These are phyloP conservation scores for Calamus simplicifolius DNA, from an alignment of 176 grass and related monocot species.

Conservation along the genomic window DNA sequence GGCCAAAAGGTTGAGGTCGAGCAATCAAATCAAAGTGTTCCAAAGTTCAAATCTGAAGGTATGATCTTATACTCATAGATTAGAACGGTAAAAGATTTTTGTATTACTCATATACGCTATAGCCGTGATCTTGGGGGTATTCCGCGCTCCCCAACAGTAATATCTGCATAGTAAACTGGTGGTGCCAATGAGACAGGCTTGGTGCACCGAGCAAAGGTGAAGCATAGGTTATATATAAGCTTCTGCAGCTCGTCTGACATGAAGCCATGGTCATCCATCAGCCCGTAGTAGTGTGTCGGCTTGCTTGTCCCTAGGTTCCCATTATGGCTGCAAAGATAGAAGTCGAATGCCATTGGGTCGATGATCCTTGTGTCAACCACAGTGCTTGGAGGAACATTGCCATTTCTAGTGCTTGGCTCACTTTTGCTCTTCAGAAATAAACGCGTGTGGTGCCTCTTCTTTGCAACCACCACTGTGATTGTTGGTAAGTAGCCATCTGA, in stretches of 20 bases:
- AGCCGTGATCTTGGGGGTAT: no score
- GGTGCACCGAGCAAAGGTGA: conserved; percentile 49
- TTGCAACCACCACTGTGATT: conserved; percentile 46
- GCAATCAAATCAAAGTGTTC: no score
- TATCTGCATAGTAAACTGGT: conserved; percentile 53
- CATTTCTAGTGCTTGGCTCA: conserved; percentile 2
- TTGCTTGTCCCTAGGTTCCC: conserved; percentile 43
- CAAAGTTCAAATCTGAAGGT: no score
- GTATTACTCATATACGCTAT: no score
- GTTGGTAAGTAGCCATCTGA: conserved; percentile 26
- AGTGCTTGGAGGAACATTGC: conserved; percentile 45
- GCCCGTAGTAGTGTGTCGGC: conserved; percentile 50
- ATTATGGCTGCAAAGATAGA: conserved; percentile 60
- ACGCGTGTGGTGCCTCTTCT: conserved; percentile 50
- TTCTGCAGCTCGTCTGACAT: conserved; percentile 37
- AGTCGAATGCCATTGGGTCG: conserved; percentile 32
- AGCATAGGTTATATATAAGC: conserved; percentile 48
- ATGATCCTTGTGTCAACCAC: conserved; percentile 45
- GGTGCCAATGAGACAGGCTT: conserved; percentile 52
- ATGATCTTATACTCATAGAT: no score
- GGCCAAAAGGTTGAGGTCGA: no score
- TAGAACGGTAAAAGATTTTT: no score
- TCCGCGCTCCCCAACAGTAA: no score
- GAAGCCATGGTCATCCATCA: conserved; percentile 35
- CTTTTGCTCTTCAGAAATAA: conserved; percentile 22